A percentile compares a stretch with the other conserved stretches of the same genome.
These are phyloP conservation scores for Tetrapisispora iriomotensis DNA, from an alignment of 805 yeast species.

Conservation along the genomic window DNA sequence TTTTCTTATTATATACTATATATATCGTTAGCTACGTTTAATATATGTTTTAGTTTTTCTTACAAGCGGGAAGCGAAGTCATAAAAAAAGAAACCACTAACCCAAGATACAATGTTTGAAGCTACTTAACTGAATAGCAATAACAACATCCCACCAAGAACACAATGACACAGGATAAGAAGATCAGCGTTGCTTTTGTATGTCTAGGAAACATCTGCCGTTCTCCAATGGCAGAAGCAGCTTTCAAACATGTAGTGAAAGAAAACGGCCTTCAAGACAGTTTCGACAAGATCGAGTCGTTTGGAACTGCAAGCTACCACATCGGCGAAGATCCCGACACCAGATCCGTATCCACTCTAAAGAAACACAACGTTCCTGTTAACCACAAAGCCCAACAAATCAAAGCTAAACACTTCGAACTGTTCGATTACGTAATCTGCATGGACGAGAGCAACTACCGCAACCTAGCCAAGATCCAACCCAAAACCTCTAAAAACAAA, in stretches of 20 bases:
- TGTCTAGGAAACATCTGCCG: slow-evolving; percentile 91
- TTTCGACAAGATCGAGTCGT: slow-evolving; percentile 66
- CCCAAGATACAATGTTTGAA: too few species aligned
- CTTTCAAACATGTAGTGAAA: slow-evolving; percentile 57
- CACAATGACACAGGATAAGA: slow-evolving; percentile 10
- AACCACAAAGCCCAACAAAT: slow-evolving; percentile 70
- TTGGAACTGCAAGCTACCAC: slow-evolving; percentile 83
- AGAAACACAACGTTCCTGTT: slow-evolving; percentile 62
- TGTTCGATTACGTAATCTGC: slow-evolving; percentile 59
- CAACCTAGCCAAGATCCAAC: slow-evolving; percentile 43
- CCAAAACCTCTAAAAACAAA: slow-evolving; percentile 37
- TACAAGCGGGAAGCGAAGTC: too few species aligned
- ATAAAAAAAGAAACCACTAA: not conserved
- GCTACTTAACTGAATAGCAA: too few species aligned
- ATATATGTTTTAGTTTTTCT: too few species aligned
- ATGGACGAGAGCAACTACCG: slow-evolving; percentile 57
- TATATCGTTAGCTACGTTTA: too few species aligned
- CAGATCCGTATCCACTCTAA: slow-evolving; percentile 61
- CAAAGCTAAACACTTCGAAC: slow-evolving; percentile 37
- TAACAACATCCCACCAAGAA: too few species aligned
- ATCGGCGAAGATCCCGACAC: slow-evolving; percentile 74
- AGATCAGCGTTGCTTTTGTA: slow-evolving; percentile 69
- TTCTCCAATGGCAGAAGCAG: slow-evolving; percentile 97
- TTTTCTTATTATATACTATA: too few species aligned
- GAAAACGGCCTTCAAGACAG: slow-evolving; percentile 32